These are phyloP conservation scores for Candida sanyaensis DNA, from an alignment of 1,139 yeast genomes.

Conservation along the genomic window DNA sequence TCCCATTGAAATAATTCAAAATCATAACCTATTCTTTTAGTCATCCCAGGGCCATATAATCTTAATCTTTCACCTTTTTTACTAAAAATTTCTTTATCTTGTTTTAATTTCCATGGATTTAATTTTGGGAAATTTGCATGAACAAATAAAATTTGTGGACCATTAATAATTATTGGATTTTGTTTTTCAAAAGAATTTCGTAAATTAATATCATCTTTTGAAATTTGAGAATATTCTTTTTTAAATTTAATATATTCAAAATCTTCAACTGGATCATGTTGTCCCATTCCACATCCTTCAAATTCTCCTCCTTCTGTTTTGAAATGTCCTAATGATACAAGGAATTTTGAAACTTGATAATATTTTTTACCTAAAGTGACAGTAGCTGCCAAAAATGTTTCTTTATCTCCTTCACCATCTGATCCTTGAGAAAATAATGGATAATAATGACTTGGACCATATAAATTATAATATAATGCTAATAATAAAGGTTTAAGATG, in stretches of 20 bases:
- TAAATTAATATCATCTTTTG: slow-evolving; percentile 12
- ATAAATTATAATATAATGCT: slow-evolving; percentile 75
- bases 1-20: slow-evolving; percentile 64
- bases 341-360: slow-evolving; percentile 67
- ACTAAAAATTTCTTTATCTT: slow-evolving; percentile 41
- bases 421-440: slow-evolving; percentile 86
- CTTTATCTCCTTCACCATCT: slow-evolving; percentile 91
- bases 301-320: slow-evolving; percentile 38
- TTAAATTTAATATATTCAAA: slow-evolving; percentile 22
- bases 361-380: slow-evolving; percentile 58
- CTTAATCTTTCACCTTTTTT: slow-evolving; percentile 47
- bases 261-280: slow-evolving; percentile 66
- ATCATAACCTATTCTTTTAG: slow-evolving; percentile 53
- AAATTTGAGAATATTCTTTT: slow-evolving; percentile 7
- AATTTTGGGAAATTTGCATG: slow-evolving; percentile 70
- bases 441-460: slow-evolving; percentile 77
- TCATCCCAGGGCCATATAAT: slow-evolving; percentile 56
- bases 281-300: slow-evolving; percentile 73
- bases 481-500: slow-evolving; percentile 67
- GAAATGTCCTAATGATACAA: slow-evolving; percentile 56
- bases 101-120: slow-evolving; percentile 54
- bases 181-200: slow-evolving; percentile 9
- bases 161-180: slow-evolving; percentile 22
- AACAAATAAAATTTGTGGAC: slow-evolving; percentile 53
- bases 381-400: slow-evolving; percentile 82